These are phyloP conservation scores for Fistulifera solaris DNA, from an alignment of 108 stramenopile genomes.

Conservation along the genomic window DNA sequence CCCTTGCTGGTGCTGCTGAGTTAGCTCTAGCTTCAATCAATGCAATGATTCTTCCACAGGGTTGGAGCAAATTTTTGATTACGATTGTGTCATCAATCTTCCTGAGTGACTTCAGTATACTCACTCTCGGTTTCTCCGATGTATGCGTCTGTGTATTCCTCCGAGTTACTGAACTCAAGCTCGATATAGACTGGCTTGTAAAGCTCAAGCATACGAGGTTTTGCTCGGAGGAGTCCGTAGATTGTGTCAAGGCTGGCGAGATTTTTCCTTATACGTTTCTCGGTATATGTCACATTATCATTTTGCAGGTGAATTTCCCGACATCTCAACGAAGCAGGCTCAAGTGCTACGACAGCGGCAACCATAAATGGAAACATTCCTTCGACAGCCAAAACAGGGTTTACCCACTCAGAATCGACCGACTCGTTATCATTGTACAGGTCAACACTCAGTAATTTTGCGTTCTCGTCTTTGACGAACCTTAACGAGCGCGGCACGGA, in stretches of 20 bases:
- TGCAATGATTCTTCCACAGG: too few relatives aligned
- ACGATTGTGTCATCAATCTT: too few relatives aligned
- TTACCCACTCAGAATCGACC: neutral
- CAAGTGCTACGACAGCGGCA: neutral
- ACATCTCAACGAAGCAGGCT: neutral
- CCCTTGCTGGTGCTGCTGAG: too few relatives aligned
- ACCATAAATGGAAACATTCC: constrained; percentile 6
- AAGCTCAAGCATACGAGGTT: neutral
- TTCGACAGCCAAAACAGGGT: constrained; percentile 1
- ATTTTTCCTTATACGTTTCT: neutral
- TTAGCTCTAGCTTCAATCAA: too few relatives aligned
- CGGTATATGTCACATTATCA: neutral
- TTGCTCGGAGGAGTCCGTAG: constrained; percentile 3
- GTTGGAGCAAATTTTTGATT: too few relatives aligned
- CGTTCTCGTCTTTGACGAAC: neutral
- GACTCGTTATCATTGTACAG: constrained; percentile 1
- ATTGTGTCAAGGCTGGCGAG: neutral
- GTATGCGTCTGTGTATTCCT: too few relatives aligned
- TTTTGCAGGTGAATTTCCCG: neutral
- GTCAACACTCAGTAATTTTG: neutral
- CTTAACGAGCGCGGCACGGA: constrained; percentile 2
- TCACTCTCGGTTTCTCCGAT: too few relatives aligned
- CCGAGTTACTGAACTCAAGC: too few relatives aligned
- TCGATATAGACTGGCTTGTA: neutral
- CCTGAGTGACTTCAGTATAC: too few relatives aligned